phyloP scores from a whole-genome alignment of 768 basidiomycete genomes.

The Hydnomerulius pinastri region DNA sequence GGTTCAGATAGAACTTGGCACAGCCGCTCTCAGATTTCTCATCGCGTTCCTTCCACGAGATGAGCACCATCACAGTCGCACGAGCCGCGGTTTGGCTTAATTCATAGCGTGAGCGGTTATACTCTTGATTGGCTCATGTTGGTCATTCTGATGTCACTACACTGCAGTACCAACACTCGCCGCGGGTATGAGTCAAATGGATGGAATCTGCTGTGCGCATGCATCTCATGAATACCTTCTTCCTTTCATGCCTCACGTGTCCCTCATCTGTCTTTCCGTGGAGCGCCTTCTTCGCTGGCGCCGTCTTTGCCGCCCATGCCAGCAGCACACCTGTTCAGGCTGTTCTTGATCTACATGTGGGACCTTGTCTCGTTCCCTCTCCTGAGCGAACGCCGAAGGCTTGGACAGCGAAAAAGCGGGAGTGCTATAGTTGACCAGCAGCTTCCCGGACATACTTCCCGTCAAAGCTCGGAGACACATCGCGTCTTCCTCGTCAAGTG shows the following conservation, averaged over 20 bases:
- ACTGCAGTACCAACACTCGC: neutral
- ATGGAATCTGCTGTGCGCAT: neutral
- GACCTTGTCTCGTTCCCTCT: neutral
- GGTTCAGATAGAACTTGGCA: neutral
- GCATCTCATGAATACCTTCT: slow-evolving; percentile 2
- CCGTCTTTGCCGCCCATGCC: too few species aligned
- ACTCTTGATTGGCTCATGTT: neutral
- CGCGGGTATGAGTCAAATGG: neutral
- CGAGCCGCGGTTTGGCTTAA: neutral
- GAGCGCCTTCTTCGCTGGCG: too few species aligned
- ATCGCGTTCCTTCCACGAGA: neutral
- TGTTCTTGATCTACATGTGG: too few species aligned
- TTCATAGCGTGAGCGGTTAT: neutral
- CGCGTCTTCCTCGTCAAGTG: too few species aligned
- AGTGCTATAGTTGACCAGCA: too few species aligned
- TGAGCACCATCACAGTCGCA: neutral
- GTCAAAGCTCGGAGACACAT: too few species aligned
- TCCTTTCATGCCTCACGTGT: slow-evolving; percentile 21
- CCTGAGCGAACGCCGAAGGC: too few species aligned
- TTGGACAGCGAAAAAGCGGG: too few species aligned
- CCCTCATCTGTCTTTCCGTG: neutral
- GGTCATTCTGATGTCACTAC: neutral
- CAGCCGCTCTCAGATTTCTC: neutral
- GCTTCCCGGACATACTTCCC: too few species aligned
- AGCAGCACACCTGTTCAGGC: too few species aligned